Base-by-base conservation (phyloP, 2,329 filamentous ascomycete species). In the Purpureocillium takamizusanense region DNA sequence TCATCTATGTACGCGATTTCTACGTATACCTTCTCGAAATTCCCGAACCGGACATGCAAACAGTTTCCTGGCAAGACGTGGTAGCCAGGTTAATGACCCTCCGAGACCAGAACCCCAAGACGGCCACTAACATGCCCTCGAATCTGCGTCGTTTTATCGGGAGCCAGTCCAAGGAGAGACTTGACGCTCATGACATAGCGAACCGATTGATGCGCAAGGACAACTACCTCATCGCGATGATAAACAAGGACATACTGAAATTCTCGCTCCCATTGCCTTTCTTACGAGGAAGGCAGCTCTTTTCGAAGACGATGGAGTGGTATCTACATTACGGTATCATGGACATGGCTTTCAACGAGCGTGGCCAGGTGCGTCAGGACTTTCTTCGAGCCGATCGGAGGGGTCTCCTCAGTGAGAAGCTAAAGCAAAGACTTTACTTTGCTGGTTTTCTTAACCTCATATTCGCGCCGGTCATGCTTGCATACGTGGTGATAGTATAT, bases 151-250 rank as follows among this genome's bases (percentile, higher is more conserved):
- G 61, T n/a, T 78, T 68, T 48, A 71, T 90, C 45, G 84, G 85
- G 33, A 88, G 81, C 42, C 87, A 94, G 55, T 94, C 87, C 16
- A 94, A 95, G 58, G 87, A 97, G 62, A 76, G 90, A 45, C 81
- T 98, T 50, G 92, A 95, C 60, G 92, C 92, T 10, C 87, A 95
- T 52, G 92, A 95, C 54, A 97, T 98, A 57, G 92, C 92, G 7
- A 98, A 97, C 55, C 79, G 92, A 25, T 65, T 98, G 33, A 97
- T 98, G 92, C 82, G 92, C 42, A 84, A 86, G 54, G 90, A 95
- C 46, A 98, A 98, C 54, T 98, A 95, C 52, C 76, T 95, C 45
- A 95, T 98, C 51, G 92, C 92, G 4, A 71, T 98, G 52, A 87
- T 97, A 65, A 98, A 98, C 68, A 97, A 98, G 60, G 92, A 97